Conservation (phyloP, 306 rosid genomes). For the Macrotyloma uniflorum region DNA sequence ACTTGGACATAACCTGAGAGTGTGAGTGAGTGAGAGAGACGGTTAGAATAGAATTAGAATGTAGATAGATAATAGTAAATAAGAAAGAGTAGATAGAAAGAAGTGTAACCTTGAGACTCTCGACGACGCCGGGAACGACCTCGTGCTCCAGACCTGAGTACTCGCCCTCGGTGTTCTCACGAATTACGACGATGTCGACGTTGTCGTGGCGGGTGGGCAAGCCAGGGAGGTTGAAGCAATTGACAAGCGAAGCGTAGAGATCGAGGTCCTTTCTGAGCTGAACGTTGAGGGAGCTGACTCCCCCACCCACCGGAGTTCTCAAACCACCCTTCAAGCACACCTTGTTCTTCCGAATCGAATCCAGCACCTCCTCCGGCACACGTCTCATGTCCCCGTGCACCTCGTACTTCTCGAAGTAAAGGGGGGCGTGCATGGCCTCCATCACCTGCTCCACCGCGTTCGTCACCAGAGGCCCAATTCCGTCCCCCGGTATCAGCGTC, state of each 20-base stretch:
- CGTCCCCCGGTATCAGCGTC: conserved; percentile 44
- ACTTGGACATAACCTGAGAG: conserved; percentile 31
- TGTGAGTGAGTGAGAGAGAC: too few species aligned
- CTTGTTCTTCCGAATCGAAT: conserved; percentile 44
- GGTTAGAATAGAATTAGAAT: too few species aligned
- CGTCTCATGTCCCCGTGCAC: conserved; percentile 46
- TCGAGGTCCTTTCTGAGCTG: conserved; percentile 38
- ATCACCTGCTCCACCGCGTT: conserved; percentile 47
- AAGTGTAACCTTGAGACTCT: conserved; percentile 41
- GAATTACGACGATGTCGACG: conserved; percentile 41
- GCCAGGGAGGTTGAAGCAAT: conserved; percentile 66
- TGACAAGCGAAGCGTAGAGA: conserved; percentile 50
- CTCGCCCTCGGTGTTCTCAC: conserved; percentile 45
- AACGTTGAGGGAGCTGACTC: conserved; percentile 45
- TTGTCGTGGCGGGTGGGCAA: conserved; percentile 40
- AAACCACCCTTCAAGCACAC: conserved; percentile 45
- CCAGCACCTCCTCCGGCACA: conserved; percentile 42
- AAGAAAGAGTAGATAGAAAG: not conserved
- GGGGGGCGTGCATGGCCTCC: conserved; percentile 46
- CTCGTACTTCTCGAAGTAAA: conserved; percentile 42
- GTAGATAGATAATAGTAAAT: not conserved
- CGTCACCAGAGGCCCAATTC: conserved; percentile 42
- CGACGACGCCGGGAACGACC: conserved; percentile 47
- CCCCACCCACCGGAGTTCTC: conserved; percentile 45
- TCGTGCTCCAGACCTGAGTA: conserved; percentile 44